phyloP scores from a whole-genome alignment of 805 yeast species.

The Candida pseudofarinosa region DNA sequence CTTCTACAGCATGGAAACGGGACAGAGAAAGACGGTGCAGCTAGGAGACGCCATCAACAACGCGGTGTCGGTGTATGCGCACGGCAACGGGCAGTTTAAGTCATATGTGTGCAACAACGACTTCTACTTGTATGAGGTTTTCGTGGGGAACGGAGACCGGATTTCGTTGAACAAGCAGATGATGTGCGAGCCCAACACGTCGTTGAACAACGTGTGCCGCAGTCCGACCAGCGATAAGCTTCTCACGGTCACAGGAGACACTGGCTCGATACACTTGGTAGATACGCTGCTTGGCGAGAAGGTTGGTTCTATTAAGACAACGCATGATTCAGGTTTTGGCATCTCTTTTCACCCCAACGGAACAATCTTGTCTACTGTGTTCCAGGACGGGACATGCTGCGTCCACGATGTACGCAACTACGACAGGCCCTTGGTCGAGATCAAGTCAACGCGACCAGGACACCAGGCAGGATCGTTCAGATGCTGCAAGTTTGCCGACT shows the following conservation, averaged over 20 bases:
- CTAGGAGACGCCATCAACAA: constrained; percentile 84
- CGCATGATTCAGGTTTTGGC: constrained; percentile 79
- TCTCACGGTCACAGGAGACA: constrained; percentile 69
- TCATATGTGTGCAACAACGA: constrained; percentile 85
- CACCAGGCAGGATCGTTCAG: constrained; percentile 64
- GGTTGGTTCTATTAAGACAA: constrained; percentile 45
- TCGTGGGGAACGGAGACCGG: constrained; percentile 45
- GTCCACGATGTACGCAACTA: constrained; percentile 73
- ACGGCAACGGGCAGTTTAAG: constrained; percentile 37
- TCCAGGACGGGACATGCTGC: constrained; percentile 80
- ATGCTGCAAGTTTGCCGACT: constrained; percentile 44
- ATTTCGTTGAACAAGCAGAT: constrained; percentile 41
- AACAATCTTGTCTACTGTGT: constrained; percentile 66
- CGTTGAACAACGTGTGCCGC: constrained; percentile 70
- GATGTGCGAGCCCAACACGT: constrained; percentile 50
- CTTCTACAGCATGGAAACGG: constrained; percentile 48
- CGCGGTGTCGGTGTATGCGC: constrained; percentile 55
- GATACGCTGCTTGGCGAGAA: constrained; percentile 37
- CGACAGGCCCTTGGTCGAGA: constrained; percentile 45
- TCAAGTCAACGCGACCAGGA: constrained; percentile 56
- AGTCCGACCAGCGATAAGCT: constrained; percentile 43
- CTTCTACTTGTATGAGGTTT: constrained; percentile 60
- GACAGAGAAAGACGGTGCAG: constrained; percentile 46
- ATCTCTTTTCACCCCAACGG: constrained; percentile 78
- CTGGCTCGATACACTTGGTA: constrained; percentile 56